phyloP scores from a whole-genome alignment of 1,284 basidiomycete species.

The Ustilago trichophora region DNA sequence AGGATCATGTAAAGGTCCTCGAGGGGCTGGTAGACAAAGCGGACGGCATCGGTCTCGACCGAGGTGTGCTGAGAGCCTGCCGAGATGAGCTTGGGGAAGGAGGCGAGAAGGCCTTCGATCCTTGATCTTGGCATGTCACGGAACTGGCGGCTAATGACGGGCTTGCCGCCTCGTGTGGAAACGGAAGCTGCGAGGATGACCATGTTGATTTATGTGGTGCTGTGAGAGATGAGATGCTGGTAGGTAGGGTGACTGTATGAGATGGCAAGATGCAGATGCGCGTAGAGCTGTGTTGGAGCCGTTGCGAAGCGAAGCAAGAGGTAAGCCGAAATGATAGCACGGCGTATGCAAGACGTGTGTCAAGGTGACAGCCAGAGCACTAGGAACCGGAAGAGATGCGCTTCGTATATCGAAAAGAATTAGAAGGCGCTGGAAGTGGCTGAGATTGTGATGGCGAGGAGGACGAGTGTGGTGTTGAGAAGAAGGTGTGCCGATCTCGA shows the following conservation, averaged over 20 bases:
- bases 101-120: slow-evolving; percentile 92
- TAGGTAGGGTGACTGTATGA: background rate
- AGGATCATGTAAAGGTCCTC: slow-evolving; percentile 98
- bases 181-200: slow-evolving; percentile 92
- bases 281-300: too few relatives aligned
- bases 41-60: slow-evolving; percentile 69
- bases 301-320: background rate
- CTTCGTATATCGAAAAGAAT: too few relatives aligned
- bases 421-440: background rate
- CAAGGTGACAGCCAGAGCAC: too few relatives aligned
- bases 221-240: background rate
- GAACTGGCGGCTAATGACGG: slow-evolving; percentile 95
- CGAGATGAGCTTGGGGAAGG: slow-evolving; percentile 98
- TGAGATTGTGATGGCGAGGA: background rate
- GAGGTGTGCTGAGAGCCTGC: slow-evolving; percentile 96
- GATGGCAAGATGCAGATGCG: too few relatives aligned
- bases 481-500: slow-evolving; percentile 15
- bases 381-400: background rate
- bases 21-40: slow-evolving; percentile 97
- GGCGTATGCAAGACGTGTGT: too few relatives aligned
- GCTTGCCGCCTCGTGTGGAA: slow-evolving; percentile 91
- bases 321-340: too few relatives aligned
- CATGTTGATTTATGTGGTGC: slow-evolving; percentile 60
- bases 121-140: slow-evolving; percentile 89
- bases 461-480: slow-evolving; percentile 11